A percentile compares a stretch with the other conserved stretches of the same genome.
Conservation (phyloP, 2,329 filamentous ascomycete genomes). For the Ilyonectria mors-panacis region DNA sequence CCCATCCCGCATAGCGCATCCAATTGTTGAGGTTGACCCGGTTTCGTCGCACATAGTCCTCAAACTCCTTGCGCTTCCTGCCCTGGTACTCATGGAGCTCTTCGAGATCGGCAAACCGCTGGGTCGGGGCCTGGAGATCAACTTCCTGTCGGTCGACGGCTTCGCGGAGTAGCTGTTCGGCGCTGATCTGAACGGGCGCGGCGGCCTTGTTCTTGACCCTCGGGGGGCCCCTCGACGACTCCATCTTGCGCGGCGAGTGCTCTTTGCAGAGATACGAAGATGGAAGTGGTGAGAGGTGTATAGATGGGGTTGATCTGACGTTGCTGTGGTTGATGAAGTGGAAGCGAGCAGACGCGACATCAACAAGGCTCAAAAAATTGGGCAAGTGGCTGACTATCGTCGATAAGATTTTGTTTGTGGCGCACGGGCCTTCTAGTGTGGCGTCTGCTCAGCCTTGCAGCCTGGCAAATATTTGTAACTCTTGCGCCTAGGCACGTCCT, state of each 20-base stretch:
- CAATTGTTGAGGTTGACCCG: slow-evolving; percentile 98
- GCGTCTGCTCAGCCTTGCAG: slow-evolving; percentile 48
- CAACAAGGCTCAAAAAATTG: slow-evolving; percentile 47
- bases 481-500: slow-evolving; percentile 23
- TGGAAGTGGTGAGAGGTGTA: neutral
- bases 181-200: slow-evolving; percentile 91
- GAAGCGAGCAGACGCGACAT: slow-evolving; percentile 39
- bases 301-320: slow-evolving; percentile 7
- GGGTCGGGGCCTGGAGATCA: slow-evolving; percentile 88
- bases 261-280: neutral
- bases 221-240: slow-evolving; percentile 90
- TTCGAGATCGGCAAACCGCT: slow-evolving; percentile 95
- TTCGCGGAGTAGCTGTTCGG: slow-evolving; percentile 96
- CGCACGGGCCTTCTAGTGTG: slow-evolving; percentile 38
- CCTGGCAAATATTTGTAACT: slow-evolving; percentile 43
- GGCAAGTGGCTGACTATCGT: slow-evolving; percentile 32
- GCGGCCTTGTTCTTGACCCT: slow-evolving; percentile 99
- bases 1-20: slow-evolving; percentile 98
- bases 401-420: slow-evolving; percentile 24
- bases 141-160: slow-evolving; percentile 97
- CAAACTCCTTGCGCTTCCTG: slow-evolving; percentile 95
- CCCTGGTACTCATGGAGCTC: slow-evolving; percentile 98
- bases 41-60: slow-evolving; percentile 97
- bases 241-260: slow-evolving; percentile 73
- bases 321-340: slow-evolving; percentile 31